phyloP scores from a whole-genome alignment of 768 basidiomycete species.

The Pleurotus platypus region DNA sequence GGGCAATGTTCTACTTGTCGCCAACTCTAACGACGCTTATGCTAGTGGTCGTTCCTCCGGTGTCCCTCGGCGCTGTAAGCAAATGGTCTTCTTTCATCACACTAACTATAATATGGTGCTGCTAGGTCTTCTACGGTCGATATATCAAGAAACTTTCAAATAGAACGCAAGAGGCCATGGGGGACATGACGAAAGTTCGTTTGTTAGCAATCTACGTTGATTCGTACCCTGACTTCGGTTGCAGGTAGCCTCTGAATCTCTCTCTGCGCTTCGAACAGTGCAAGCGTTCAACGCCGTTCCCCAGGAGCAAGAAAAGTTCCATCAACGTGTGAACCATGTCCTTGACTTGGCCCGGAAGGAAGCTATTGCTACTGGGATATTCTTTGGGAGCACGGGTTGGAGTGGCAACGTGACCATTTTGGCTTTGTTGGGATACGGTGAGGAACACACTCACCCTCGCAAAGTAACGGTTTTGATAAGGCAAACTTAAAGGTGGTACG shows the following conservation, averaged over 20 bases:
- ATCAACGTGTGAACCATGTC: slow-evolving; percentile 58
- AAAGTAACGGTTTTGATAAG: background rate
- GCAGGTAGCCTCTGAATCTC: slow-evolving; percentile 84
- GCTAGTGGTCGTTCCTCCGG: slow-evolving; percentile 88
- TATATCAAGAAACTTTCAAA: slow-evolving; percentile 91
- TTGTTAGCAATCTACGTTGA: slow-evolving; percentile 17
- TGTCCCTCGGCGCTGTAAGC: slow-evolving; percentile 78
- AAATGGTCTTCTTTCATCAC: background rate
- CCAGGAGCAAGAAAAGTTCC: slow-evolving; percentile 77
- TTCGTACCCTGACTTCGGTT: background rate
- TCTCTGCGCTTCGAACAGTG: slow-evolving; percentile 82
- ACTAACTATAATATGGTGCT: slow-evolving; percentile 1
- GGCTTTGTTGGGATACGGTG: slow-evolving; percentile 88
- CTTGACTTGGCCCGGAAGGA: slow-evolving; percentile 80
- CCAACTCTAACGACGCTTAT: slow-evolving; percentile 87
- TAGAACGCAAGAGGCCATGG: slow-evolving; percentile 90
- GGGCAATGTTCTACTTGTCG: slow-evolving; percentile 93
- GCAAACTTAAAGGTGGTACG: slow-evolving; percentile 62
- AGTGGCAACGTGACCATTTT: slow-evolving; percentile 92
- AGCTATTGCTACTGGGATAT: slow-evolving; percentile 86
- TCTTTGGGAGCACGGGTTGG: slow-evolving; percentile 90
- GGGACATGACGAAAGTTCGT: slow-evolving; percentile 83
- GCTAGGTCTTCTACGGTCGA: slow-evolving; percentile 89
- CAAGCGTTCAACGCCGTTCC: slow-evolving; percentile 86
- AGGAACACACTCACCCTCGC: slow-evolving; percentile 12